These are phyloP conservation scores for Spathaspora hagerdaliae DNA, from an alignment of 805 yeast species.

Conservation along the genomic window DNA sequence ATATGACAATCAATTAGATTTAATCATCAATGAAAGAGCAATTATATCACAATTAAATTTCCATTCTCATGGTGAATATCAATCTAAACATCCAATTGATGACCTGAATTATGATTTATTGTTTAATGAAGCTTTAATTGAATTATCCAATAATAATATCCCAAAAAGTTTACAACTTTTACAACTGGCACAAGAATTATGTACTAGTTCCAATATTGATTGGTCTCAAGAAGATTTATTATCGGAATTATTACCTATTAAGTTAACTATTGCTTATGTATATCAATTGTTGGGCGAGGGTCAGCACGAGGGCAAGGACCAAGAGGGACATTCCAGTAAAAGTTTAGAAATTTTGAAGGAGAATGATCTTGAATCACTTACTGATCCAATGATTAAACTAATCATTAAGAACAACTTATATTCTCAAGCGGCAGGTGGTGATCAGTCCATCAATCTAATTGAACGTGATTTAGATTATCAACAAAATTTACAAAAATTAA, in stretches of 20 bases:
- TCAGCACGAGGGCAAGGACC: too few relatives aligned
- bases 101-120: slow-evolving; percentile 46
- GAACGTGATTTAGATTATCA: slow-evolving; percentile 33
- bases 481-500: slow-evolving; percentile 31
- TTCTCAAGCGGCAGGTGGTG: slow-evolving; percentile 17
- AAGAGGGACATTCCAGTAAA: slow-evolving; percentile 16
- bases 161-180: slow-evolving; percentile 40
- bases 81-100: background rate
- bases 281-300: slow-evolving; percentile 33
- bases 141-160: slow-evolving; percentile 38
- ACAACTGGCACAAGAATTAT: slow-evolving; percentile 41
- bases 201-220: slow-evolving; percentile 33
- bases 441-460: slow-evolving; percentile 24
- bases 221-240: slow-evolving; percentile 45
- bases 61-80: slow-evolving; percentile 7
- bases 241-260: slow-evolving; percentile 56
- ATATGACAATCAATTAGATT: slow-evolving; percentile 46
- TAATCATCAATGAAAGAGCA: slow-evolving; percentile 65
- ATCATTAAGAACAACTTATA: slow-evolving; percentile 44
- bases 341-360: slow-evolving; percentile 34
- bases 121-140: slow-evolving; percentile 57
- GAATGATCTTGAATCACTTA: slow-evolving; percentile 23
- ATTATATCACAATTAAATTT: slow-evolving; percentile 48
- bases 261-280: slow-evolving; percentile 56
- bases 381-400: slow-evolving; percentile 38